phyloP scores from a whole-genome alignment of 352 stramenopile genomes.

The Poterioochromonas sp. region DNA sequence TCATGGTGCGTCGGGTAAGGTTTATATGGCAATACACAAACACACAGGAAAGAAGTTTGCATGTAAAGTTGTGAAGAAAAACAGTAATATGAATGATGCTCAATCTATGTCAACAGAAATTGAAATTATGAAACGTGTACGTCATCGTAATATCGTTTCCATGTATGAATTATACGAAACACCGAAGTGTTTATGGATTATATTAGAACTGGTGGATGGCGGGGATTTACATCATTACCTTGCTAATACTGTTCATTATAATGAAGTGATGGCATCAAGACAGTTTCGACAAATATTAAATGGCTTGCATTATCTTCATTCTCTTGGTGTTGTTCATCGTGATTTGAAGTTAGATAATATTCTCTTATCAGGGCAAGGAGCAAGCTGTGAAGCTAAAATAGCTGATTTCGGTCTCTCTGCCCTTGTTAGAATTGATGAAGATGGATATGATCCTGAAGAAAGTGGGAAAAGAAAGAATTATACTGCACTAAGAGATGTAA shows the following conservation, averaged over 20 bases:
- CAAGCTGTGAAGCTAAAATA: background rate
- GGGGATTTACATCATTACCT: conserved; percentile 27
- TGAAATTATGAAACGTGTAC: conserved; percentile 14
- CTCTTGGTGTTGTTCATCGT: conserved; percentile 7
- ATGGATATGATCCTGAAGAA: conserved; percentile 9
- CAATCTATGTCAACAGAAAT: conserved; percentile 16
- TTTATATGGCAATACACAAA: background rate
- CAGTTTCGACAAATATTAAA: conserved; percentile 20
- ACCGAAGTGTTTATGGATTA: conserved; percentile 10
- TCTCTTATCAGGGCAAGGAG: background rate
- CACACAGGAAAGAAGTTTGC: conserved; percentile 7
- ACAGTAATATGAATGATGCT: conserved; percentile 24
- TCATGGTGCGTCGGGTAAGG: conserved; percentile 16
- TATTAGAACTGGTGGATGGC: conserved; percentile 3
- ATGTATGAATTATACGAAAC: conserved; percentile 26
- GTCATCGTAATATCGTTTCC: conserved; percentile 24
- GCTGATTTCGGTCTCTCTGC: conserved; percentile 22
- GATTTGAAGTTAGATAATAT: conserved; percentile 31
- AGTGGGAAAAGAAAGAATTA: conserved; percentile 6
- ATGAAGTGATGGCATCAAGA: background rate
- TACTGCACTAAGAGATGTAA: background rate
- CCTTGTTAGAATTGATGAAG: background rate
- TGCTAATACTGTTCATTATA: conserved; percentile 6
- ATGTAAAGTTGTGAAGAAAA: conserved; percentile 15
- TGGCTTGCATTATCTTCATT: conserved; percentile 16